Base-by-base conservation (phyloP, 202 grass and related monocot genomes). In the Saccharum hybrid region DNA sequence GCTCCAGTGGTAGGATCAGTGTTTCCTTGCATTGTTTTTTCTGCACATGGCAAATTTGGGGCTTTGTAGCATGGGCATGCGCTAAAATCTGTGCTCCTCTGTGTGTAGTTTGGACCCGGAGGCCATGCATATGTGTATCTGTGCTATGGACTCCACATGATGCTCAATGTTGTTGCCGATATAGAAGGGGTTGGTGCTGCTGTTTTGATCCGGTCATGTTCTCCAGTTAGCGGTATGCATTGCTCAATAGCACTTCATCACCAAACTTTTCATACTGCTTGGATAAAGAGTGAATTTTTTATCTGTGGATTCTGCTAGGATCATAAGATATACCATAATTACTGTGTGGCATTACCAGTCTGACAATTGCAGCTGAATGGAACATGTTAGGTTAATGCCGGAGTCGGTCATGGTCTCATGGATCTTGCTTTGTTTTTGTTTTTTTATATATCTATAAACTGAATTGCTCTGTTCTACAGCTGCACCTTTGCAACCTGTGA, bases 51-150 rank as follows among this genome's bases (percentile, higher is more conserved):
- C 7, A 40, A 34, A 10, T 52, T 10, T 68, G 37, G 0, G 21
- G 68, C 3, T 2, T 22, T 71, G 38, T 49, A 28, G 22, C 45
- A 21, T 56, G 10, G 68, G 16, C 4, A 22, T 39, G 74, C 0
- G 10, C 43, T 82, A 59, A 82, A 40, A 1, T 64, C 0, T 49
- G 48, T 16, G 21, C 40, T 0, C 21, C 13, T 72, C 2, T 6
- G 13, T 3, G 11, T n/a, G 71, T 76, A 98, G 96, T 98, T 98
- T 81, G 96, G 96, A 69, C 89, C 90, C 1, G 92, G 90, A 74
- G 96, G 96, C 52, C 96, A 93, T 90, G 87, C 92, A 0, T 95
- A 95, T 86, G 96, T 98, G n/a, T 95, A 95, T 46, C 87, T 98
- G 4, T 95, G 96, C 82, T 98, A 95, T 80, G 96, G 92, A 23